Percentiles rank a stretch among this genome's conserved stretches.
Conservation (phyloP, 345 rosid species). For the Acer saccharum region DNA sequence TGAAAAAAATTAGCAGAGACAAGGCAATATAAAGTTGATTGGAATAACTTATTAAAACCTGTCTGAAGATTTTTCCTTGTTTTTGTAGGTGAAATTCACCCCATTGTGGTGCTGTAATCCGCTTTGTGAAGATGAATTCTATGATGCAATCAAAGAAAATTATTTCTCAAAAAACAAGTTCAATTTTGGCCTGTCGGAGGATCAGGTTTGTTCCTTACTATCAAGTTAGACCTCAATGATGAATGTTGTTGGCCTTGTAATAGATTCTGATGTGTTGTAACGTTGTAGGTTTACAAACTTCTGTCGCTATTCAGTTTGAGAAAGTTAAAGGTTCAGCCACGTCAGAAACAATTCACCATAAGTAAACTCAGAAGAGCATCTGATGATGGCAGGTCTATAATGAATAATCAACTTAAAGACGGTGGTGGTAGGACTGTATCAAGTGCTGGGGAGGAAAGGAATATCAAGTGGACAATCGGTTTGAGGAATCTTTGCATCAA, state of each 20-base stretch:
- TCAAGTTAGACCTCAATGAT: not conserved
- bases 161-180: slow-evolving; percentile 59
- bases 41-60: not conserved
- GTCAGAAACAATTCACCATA: slow-evolving; percentile 11
- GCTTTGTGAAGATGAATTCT: slow-evolving; percentile 61
- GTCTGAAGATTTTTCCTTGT: not conserved
- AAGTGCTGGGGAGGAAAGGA: slow-evolving; percentile 13
- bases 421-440: slow-evolving; percentile 24
- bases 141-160: slow-evolving; percentile 58
- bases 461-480: not conserved
- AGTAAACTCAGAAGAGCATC: slow-evolving; percentile 23
- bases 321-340: slow-evolving; percentile 29
- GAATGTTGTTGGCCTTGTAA: slow-evolving; percentile 1
- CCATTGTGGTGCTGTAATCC: slow-evolving; percentile 58
- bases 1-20: not conserved
- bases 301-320: slow-evolving; percentile 46
- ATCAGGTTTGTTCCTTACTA: slow-evolving; percentile 52
- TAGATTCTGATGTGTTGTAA: not conserved
- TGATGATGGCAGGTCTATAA: slow-evolving; percentile 17
- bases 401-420: slow-evolving; percentile 7
- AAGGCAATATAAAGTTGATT: not conserved
- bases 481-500: slow-evolving; percentile 5
- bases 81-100: slow-evolving; percentile 50
- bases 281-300: slow-evolving; percentile 46
- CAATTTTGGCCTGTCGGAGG: slow-evolving; percentile 69